Evolutionary conservation across 768 basidiomycete species (phyloP).

Genomic region (Calocybe indica): DNA sequence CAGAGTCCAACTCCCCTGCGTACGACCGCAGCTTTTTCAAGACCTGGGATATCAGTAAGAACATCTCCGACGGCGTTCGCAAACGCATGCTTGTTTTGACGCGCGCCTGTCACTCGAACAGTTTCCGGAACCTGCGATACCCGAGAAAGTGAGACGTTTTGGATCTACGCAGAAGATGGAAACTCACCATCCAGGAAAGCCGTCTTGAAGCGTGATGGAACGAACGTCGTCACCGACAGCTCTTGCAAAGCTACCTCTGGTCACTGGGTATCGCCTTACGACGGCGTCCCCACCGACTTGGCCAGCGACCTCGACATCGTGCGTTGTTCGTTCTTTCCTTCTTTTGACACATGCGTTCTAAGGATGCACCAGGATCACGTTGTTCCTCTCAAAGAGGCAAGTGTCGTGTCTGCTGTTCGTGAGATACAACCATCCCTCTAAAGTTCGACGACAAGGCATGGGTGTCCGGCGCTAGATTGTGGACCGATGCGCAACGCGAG

Average conservation of each 20-base stretch:
- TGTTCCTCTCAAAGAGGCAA: constrained; percentile 47
- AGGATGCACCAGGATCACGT: constrained; percentile 37
- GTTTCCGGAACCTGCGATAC: constrained; percentile 49
- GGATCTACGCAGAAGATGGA: background rate
- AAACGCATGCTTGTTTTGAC: background rate
- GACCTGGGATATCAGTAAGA: constrained; percentile 43
- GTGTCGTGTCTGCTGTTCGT: background rate
- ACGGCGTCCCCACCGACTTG: constrained; percentile 35
- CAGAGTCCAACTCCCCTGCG: constrained; percentile 25
- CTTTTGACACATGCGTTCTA: background rate
- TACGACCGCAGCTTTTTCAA: constrained; percentile 36
- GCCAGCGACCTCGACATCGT: constrained; percentile 49
- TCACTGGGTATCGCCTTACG: constrained; percentile 47
- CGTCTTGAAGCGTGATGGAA: constrained; percentile 40
- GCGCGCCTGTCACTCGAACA: constrained; percentile 8
- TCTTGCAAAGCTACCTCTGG: constrained; percentile 41
- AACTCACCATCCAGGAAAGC: constrained; percentile 18
- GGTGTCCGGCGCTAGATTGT: constrained; percentile 47
- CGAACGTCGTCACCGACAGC: constrained; percentile 32
- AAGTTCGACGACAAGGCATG: constrained; percentile 31
- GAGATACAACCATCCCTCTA: background rate
- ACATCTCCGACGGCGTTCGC: background rate
- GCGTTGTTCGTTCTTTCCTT: constrained; percentile 8
- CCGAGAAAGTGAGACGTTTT: constrained; percentile 36
- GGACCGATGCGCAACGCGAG: constrained; percentile 45